phyloP scores from a whole-genome alignment of 495 filamentous ascomycete genomes.

The Aspergillus coremiiformis region DNA sequence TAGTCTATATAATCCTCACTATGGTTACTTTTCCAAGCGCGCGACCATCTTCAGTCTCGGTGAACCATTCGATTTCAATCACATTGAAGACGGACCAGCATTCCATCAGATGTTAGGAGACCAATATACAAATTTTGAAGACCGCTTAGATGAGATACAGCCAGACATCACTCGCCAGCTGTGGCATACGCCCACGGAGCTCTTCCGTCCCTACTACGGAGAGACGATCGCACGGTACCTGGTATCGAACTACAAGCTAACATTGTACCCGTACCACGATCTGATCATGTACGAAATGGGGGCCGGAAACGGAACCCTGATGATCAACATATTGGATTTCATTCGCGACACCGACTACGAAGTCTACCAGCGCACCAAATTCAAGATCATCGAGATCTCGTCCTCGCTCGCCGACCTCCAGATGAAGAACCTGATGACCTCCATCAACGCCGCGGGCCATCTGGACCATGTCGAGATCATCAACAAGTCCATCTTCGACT shows the following conservation, averaged over 20 bases:
- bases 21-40: constrained; percentile 97
- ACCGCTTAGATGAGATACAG: constrained; percentile 63
- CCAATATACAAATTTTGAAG: constrained; percentile 84
- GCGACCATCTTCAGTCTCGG: constrained; percentile 92
- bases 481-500: constrained; percentile 91
- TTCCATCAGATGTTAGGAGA: constrained; percentile 70
- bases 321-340: constrained; percentile 96
- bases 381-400: constrained; percentile 93
- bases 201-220: constrained; percentile 94
- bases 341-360: constrained; percentile 83
- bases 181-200: constrained; percentile 97
- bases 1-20: constrained; percentile 92
- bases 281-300: constrained; percentile 99
- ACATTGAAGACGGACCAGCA: constrained; percentile 69
- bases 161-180: constrained; percentile 77
- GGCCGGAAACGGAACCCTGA: constrained; percentile 93
- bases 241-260: constrained; percentile 89
- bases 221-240: constrained; percentile 94
- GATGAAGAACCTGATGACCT: constrained; percentile 55
- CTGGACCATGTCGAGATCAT: constrained; percentile 82
- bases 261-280: constrained; percentile 90
- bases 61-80: constrained; percentile 85
- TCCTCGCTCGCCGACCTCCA: constrained; percentile 71
- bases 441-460: constrained; percentile 64
- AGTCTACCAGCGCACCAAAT: constrained; percentile 91